Evolutionary conservation across 768 basidiomycete species (phyloP), one percentile per base, ranked within the genome.

Genomic region (Mycena floridula): DNA sequence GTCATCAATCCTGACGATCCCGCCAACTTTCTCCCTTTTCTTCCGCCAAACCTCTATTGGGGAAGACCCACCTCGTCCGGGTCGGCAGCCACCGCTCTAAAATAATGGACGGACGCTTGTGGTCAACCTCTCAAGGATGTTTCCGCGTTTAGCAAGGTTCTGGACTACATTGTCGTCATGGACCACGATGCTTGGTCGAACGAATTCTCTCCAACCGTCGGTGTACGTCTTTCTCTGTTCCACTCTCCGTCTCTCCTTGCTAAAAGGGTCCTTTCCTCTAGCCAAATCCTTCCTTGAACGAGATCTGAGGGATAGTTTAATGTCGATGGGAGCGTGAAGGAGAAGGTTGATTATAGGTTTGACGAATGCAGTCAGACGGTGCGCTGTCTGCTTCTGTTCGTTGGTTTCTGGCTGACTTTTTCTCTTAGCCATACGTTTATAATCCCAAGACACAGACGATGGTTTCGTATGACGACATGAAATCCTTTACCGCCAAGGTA

Each of bases 281-380:
- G 74, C 44, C 85, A 70, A 53, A 69, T 76, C 37, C 85, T 81
- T 60, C 77, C 79, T 74, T 82, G 76, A 1, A 59, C 88, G 50
- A 65, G 84, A 26, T 57, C 72, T 1, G 62, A 54, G 12, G 81
- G 81, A 4, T 84, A 76, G 64, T 59, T 88, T 38, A 68, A 64
- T 25, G 18, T 58, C 2, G 61, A 71, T 57, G 73, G 74, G 26
- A 64, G 66, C n/a, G 55, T 59, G 11, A 47, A 55, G 26, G 47
- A 60, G 12, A 74, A 71, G 3, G 79, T 85, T 54, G 54, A 57
- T 7, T 75, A 77, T 55, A 51, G 64, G 12, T 86, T 68, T 51
- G 83, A 88, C 48, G 55, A 70, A 5, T 89, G 87, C 66, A 84
- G 77, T 49, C 76, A 86, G 64, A 90, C 88, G 44, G 87, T 89